Evolutionary conservation across 2,329 filamentous ascomycete species (phyloP).

Genomic region (Emergomyces orientalis): DNA sequence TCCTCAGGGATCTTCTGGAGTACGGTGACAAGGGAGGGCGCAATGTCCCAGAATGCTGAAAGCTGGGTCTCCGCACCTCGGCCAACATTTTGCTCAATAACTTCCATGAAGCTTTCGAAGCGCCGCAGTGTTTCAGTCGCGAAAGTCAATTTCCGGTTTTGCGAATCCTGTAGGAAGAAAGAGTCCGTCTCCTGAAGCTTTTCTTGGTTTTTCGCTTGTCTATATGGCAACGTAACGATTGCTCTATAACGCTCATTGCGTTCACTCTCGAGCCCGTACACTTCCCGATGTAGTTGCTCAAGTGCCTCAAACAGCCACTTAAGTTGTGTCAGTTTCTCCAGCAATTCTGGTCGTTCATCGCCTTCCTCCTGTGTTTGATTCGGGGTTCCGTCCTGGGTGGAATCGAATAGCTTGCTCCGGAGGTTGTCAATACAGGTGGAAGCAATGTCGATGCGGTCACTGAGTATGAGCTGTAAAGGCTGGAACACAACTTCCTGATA

Average conservation of each 20-base stretch:
- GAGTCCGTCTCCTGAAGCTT: constrained; percentile 69
- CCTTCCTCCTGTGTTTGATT: constrained; percentile 90
- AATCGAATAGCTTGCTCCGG: constrained; percentile 60
- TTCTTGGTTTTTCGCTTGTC: constrained; percentile 60
- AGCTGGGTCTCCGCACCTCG: constrained; percentile 86
- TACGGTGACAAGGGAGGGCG: constrained; percentile 66
- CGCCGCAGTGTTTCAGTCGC: constrained; percentile 64
- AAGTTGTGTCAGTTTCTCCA: constrained; percentile 87
- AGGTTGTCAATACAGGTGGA: constrained; percentile 70
- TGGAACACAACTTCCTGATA: constrained; percentile 78
- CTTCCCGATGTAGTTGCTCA: constrained; percentile 75
- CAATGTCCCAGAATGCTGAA: constrained; percentile 96
- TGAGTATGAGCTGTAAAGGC: constrained; percentile 71
- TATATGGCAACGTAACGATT: constrained; percentile 74
- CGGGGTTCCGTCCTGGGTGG: constrained; percentile 58
- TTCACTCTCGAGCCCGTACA: constrained; percentile 75
- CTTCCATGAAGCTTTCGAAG: constrained; percentile 63
- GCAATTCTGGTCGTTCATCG: constrained; percentile 83
- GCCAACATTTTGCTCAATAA: constrained; percentile 75
- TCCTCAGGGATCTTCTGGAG: constrained; percentile 65
- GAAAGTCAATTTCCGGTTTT: constrained; percentile 60
- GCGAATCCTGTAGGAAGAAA: constrained; percentile 74
- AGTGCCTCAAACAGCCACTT: constrained; percentile 96
- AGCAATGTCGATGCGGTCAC: constrained; percentile 61
- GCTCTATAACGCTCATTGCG: constrained; percentile 79